Conservation (phyloP, 164 flowering plant genomes). For the Vitis vinifera region DNA sequence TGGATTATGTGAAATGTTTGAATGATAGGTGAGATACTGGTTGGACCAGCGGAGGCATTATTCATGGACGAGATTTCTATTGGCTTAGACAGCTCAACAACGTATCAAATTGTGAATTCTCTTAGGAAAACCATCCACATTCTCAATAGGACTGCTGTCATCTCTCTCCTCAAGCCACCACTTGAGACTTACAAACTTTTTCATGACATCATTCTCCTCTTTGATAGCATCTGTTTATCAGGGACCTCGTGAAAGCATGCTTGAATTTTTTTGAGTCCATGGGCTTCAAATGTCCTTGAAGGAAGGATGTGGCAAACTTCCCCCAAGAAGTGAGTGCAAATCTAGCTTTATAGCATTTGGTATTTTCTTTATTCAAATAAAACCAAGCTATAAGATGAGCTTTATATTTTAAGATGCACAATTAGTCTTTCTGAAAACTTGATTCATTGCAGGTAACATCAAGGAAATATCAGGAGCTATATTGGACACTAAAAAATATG, state of each 20-base stretch:
- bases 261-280: conserved; percentile 6
- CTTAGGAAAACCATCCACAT: neutral
- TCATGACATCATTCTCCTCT: conserved; percentile 15
- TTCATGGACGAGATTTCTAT: conserved; percentile 13
- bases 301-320: no score
- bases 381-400: no score
- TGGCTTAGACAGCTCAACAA: conserved; percentile 11
- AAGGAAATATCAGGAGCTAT: no score
- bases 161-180: conserved; percentile 13
- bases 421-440: no score
- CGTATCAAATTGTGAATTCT: conserved; percentile 9
- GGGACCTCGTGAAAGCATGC: conserved; percentile 10
- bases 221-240: conserved; percentile 8
- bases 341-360: no score
- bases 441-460: no score
- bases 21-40: conserved; percentile 6
- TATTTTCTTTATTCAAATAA: no score
- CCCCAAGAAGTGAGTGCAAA: no score
- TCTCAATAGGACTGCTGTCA: conserved; percentile 1
- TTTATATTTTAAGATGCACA: no score
- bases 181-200: neutral
- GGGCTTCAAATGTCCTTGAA: no score
- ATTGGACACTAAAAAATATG: no score
- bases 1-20: no score
- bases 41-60: neutral